Evolutionary conservation across 208 protist species (phyloP).

Genomic region (Phytomonas francai): DNA sequence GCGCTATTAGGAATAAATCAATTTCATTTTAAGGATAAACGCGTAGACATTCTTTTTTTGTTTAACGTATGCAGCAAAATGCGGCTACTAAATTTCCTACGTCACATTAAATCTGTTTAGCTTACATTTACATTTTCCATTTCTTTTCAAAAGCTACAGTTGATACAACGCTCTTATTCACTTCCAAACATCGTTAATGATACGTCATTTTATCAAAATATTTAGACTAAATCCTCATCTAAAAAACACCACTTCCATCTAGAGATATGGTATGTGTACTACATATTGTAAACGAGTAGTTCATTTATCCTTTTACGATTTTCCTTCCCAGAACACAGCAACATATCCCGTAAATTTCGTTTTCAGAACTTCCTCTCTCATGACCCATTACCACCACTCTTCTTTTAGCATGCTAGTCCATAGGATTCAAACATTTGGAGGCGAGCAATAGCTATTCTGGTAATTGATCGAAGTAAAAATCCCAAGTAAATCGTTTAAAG

Average conservation of each 20-base stretch:
- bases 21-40: background rate
- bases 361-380: background rate
- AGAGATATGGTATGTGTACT: background rate
- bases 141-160: background rate
- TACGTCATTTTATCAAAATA: background rate
- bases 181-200: background rate
- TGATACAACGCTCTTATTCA: background rate
- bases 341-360: background rate
- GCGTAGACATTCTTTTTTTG: background rate
- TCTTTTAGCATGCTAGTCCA: constrained; percentile 7
- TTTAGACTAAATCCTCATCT: background rate
- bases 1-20: background rate
- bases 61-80: background rate
- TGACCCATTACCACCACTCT: background rate
- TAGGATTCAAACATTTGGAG: constrained; percentile 4
- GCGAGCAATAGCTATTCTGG: background rate
- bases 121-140: background rate
- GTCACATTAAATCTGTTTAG: background rate
- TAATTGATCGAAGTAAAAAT: constrained; percentile 3
- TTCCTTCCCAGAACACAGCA: background rate
- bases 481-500: constrained; percentile 10
- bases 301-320: background rate
- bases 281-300: background rate
- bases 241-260: background rate
- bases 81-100: background rate